These are phyloP conservation scores for Rhynchosporium secalis DNA, from an alignment of 2,329 filamentous ascomycete species.

Conservation along the genomic window DNA sequence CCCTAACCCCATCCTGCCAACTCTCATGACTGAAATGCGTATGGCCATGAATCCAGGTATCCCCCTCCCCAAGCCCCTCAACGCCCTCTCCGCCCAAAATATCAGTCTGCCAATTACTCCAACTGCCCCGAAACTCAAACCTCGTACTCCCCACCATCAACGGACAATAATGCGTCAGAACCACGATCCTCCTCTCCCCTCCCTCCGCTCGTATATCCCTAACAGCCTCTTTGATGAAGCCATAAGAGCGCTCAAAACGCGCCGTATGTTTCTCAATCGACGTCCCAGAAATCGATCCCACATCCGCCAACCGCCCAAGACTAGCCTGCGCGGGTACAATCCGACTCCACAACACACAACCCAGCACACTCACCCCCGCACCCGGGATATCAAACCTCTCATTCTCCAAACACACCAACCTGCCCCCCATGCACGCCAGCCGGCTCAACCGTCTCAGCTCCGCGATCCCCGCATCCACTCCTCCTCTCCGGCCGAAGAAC, in stretches of 20 bases:
- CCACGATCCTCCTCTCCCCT: not conserved
- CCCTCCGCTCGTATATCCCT: not conserved
- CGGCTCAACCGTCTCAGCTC: not conserved
- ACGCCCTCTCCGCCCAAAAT: slow-evolving; percentile 11
- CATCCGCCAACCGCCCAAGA: not conserved
- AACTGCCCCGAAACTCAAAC: not conserved
- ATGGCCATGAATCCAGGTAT: slow-evolving; percentile 13
- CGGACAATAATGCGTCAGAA: slow-evolving; percentile 1
- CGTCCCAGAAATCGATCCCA: not conserved
- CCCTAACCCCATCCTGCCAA: not conserved
- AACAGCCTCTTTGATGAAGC: not conserved
- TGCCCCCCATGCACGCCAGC: not conserved
- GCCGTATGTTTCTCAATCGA: not conserved
- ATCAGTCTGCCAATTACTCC: slow-evolving; percentile 4
- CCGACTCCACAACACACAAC: not conserved
- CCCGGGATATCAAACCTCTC: not conserved
- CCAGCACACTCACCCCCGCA: not conserved
- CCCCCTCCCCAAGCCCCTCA: not conserved
- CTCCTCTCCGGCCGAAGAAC: too few relatives aligned
- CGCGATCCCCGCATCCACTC: not conserved
- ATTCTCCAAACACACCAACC: not conserved
- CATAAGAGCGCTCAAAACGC: not conserved
- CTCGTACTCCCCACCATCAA: not conserved
- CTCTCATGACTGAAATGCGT: slow-evolving; percentile 5
- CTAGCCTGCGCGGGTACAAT: not conserved